phyloP scores from a whole-genome alignment of 192 early-diverging fungal genomes.

The Podila verticillata region DNA sequence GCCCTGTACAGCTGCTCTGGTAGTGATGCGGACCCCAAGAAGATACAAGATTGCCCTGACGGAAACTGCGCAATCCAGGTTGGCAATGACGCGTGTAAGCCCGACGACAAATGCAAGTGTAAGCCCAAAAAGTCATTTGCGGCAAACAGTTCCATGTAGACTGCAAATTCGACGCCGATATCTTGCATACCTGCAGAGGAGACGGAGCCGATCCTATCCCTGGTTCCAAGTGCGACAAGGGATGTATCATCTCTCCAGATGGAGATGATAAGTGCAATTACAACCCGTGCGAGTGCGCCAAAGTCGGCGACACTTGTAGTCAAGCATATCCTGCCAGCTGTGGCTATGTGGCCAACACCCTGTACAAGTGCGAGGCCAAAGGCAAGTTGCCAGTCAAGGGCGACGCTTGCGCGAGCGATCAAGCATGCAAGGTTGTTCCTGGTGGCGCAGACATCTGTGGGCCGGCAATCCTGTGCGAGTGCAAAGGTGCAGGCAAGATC shows the following conservation, averaged over 20 bases:
- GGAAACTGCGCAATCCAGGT: neutral
- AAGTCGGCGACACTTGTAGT: neutral
- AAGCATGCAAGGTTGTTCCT: neutral
- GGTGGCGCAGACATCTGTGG: neutral
- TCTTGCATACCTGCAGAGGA: slow-evolving; percentile 1
- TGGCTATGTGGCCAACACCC: neutral
- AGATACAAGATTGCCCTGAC: neutral
- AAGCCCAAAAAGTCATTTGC: too few relatives aligned
- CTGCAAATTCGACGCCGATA: neutral
- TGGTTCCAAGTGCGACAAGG: neutral
- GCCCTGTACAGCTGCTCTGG: neutral
- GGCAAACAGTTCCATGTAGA: neutral
- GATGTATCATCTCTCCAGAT: neutral
- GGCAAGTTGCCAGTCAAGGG: neutral
- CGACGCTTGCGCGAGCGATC: neutral
- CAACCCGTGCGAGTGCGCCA: slow-evolving; percentile 2
- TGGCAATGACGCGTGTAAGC: neutral
- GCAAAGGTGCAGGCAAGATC: neutral
- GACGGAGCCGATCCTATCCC: neutral
- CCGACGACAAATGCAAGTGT: neutral
- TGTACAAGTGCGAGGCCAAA: slow-evolving; percentile 1
- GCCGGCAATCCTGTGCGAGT: neutral
- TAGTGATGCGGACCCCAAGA: neutral
- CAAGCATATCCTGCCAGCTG: neutral
- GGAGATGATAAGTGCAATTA: neutral